phyloP scores from a whole-genome alignment of 768 basidiomycete species.

The Rhizopogon vesiculosus region DNA sequence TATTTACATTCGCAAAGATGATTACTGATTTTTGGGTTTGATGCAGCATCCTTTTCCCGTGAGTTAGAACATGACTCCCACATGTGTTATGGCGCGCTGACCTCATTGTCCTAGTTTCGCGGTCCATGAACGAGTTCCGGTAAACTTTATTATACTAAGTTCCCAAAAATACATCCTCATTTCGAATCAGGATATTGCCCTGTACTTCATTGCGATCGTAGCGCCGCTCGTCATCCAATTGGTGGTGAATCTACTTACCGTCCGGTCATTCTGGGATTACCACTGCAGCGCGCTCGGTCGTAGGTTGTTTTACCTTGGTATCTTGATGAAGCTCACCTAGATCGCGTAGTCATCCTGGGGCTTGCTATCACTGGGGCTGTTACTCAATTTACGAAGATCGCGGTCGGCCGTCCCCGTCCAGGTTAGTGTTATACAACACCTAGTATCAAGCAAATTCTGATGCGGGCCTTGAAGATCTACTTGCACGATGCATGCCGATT shows the following conservation, averaged over 20 bases:
- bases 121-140: slow-evolving; percentile 74
- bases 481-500: slow-evolving; percentile 56
- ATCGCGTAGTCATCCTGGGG: slow-evolving; percentile 57
- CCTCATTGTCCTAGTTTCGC: slow-evolving; percentile 44
- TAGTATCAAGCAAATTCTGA: not conserved
- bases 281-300: slow-evolving; percentile 59
- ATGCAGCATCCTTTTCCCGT: slow-evolving; percentile 20
- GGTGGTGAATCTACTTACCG: slow-evolving; percentile 62
- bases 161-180: slow-evolving; percentile 5
- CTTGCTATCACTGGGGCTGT: slow-evolving; percentile 72
- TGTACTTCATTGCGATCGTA: slow-evolving; percentile 51
- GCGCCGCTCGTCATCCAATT: slow-evolving; percentile 70
- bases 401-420: slow-evolving; percentile 87
- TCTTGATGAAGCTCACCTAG: not conserved
- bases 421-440: slow-evolving; percentile 34
- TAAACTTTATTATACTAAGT: slow-evolving; percentile 27
- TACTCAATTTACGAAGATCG: slow-evolving; percentile 82
- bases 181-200: slow-evolving; percentile 35
- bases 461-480: slow-evolving; percentile 15
- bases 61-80: slow-evolving; percentile 1
- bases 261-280: slow-evolving; percentile 86
- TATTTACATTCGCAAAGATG: slow-evolving; percentile 6
- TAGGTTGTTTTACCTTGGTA: slow-evolving; percentile 28
- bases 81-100: slow-evolving; percentile 3
- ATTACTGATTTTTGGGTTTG: slow-evolving; percentile 8